A percentile compares a stretch with the other conserved stretches of the same genome.
phyloP scores from a whole-genome alignment of 2,329 filamentous ascomycete species.

The Epichloe amarillans region DNA sequence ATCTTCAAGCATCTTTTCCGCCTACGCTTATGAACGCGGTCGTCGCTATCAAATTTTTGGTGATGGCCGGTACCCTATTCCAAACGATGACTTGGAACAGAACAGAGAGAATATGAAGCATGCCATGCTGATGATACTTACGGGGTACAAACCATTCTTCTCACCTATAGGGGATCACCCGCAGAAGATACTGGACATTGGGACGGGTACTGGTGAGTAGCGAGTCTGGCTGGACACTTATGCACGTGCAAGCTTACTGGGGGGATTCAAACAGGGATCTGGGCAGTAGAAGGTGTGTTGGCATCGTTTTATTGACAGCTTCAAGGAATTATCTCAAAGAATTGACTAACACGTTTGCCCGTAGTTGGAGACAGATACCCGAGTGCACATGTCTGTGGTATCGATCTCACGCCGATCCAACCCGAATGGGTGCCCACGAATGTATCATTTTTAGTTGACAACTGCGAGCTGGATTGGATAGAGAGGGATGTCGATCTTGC shows the following conservation, averaged over 20 bases:
- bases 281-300: conserved; percentile 6
- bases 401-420: conserved; percentile 28
- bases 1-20: conserved; percentile 7
- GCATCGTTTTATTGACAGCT: background rate
- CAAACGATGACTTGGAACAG: conserved; percentile 27
- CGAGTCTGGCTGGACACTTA: background rate
- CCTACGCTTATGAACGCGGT: conserved; percentile 6
- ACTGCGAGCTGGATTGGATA: conserved; percentile 20
- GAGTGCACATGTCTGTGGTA: conserved; percentile 22
- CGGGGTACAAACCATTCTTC: conserved; percentile 24
- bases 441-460: conserved; percentile 25
- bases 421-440: conserved; percentile 27
- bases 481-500: conserved; percentile 16
- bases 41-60: conserved; percentile 21
- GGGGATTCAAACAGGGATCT: conserved; percentile 4
- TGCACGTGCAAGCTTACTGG: background rate
- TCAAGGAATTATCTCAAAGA: background rate
- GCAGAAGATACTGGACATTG: conserved; percentile 27
- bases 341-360: background rate
- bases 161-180: conserved; percentile 24
- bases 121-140: conserved; percentile 22
- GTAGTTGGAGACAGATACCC: conserved; percentile 17
- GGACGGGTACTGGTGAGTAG: conserved; percentile 15
- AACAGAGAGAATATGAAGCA: conserved; percentile 27
- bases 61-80: conserved; percentile 22